Base-by-base conservation (phyloP, 108 stramenopile genomes). In the Nitzschia sp. region DNA sequence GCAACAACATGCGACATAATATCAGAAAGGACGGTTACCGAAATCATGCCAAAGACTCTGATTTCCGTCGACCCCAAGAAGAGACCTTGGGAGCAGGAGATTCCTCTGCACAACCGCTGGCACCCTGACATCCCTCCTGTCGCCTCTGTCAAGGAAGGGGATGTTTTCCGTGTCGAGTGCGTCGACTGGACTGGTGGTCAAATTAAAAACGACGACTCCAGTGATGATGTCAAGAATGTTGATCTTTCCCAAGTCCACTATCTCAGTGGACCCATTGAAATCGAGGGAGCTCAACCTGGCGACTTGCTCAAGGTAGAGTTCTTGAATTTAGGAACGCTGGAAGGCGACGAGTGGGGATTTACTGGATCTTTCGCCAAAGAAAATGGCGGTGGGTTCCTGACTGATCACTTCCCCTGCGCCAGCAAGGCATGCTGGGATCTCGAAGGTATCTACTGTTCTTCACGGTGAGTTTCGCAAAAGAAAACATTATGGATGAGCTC, bases 111-210 rank as follows among this genome's bases (percentile, higher is more conserved):
- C 64, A 85, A 85, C 56, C 72, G 85, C n/a, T 85, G 85, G 85
- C 85, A 85, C 68, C 85, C 85, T 1, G 80, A 82, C 36, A 83
- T 87, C 50, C 86, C 86, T 38, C 81, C 86, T 27, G 83, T 85
- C 6, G 86, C 86, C 3, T 53, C 60, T 2, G 86, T 87, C 11
- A 53, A 68, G 31, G 75, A 80, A 57, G 83, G 83, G 1, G 79
- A 87, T 41, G 76, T 77, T 36, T 84, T 87, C 36, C 81, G 83
- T 41, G 77, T 79, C 21, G 86, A 87, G 61, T 87, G 86, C 50
- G 79, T 87, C 19, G 86, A 87, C 68, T 87, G 86, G 86, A 87
- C 86, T 0, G 86, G 86, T 53, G 86, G 86, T 17, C 86, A 87
- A 58, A 85, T 87, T 53, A 79, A 81, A 32, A 84, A 87, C 48